Percentiles rank a stretch among this genome's conserved stretches.
Conservation (phyloP, 345 rosid species). For the Sonneratia caseolaris region DNA sequence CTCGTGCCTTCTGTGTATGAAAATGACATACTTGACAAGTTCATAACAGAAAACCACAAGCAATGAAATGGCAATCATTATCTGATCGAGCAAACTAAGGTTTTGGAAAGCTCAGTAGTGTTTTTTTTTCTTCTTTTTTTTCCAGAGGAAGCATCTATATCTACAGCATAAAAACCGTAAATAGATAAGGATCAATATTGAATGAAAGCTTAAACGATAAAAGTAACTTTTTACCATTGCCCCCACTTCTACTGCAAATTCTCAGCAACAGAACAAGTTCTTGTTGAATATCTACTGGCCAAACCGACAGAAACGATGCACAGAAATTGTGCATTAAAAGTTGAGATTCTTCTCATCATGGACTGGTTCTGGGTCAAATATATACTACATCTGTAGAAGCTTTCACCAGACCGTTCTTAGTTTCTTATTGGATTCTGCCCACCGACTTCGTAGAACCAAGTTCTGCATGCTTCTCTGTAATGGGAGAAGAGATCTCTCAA, state of each 20-base stretch:
- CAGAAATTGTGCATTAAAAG: background rate
- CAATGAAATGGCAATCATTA: too few species aligned
- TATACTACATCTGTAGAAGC: background rate
- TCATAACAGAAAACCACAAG: too few species aligned
- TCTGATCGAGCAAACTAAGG: too few species aligned
- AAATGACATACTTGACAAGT: too few species aligned
- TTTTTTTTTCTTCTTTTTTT: too few species aligned
- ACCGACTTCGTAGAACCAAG: slow-evolving; percentile 73
- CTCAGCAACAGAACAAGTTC: background rate
- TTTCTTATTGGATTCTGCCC: slow-evolving; percentile 11
- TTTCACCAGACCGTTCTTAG: background rate
- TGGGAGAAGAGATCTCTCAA: slow-evolving; percentile 61
- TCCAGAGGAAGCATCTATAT: too few species aligned
- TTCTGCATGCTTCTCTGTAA: slow-evolving; percentile 86
- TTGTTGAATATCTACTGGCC: background rate
- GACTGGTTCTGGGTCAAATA: background rate
- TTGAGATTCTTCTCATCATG: background rate
- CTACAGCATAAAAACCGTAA: too few species aligned
- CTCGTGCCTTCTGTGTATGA: too few species aligned
- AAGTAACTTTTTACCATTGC: background rate
- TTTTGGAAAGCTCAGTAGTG: too few species aligned
- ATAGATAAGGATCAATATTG: background rate
- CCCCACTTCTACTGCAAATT: background rate
- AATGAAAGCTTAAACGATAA: background rate
- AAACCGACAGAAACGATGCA: background rate